A percentile compares a stretch with the other conserved stretches of the same genome.
These are phyloP conservation scores for Physaria fendleri DNA, from an alignment of 345 rosid genomes.

Conservation along the genomic window DNA sequence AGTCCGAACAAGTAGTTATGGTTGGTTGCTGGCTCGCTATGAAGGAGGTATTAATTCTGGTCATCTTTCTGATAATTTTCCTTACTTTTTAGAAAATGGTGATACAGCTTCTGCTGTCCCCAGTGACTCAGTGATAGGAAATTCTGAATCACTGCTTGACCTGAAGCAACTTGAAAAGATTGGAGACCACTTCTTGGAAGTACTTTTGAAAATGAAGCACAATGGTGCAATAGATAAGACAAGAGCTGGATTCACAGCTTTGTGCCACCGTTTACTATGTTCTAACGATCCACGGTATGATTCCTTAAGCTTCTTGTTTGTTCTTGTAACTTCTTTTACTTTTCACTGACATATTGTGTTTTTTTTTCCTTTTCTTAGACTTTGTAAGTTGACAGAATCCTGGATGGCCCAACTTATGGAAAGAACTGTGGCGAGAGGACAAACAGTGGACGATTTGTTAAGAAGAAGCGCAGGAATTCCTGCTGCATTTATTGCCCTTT, in stretches of 20 bases:
- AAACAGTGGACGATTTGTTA: conserved; percentile 82
- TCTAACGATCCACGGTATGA: conserved; percentile 77
- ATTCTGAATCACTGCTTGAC: conserved; percentile 52
- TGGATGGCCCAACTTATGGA: conserved; percentile 98
- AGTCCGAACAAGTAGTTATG: conserved; percentile 82
- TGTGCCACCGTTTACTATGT: conserved; percentile 92
- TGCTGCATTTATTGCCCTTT: conserved; percentile 87
- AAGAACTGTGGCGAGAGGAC: conserved; percentile 81
- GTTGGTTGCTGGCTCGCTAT: conserved; percentile 98
- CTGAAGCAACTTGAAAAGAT: conserved; percentile 76
- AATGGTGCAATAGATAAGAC: conserved; percentile 98
- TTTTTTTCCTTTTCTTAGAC: conserved; percentile 41
- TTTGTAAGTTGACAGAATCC: conserved; percentile 76
- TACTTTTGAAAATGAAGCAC: conserved; percentile 93
- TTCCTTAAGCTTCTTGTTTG: conserved; percentile 9
- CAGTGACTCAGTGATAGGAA: conserved; percentile 23
- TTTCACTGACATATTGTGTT: neutral
- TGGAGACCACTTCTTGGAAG: conserved; percentile 93
- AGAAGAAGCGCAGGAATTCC: conserved; percentile 99
- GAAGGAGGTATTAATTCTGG: conserved; percentile 74
- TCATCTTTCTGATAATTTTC: conserved; percentile 1
- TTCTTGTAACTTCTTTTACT: neutral
- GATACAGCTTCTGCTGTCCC: conserved; percentile 26
- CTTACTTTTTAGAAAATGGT: conserved; percentile 29
- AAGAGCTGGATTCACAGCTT: conserved; percentile 94